These are phyloP conservation scores for Collariella sp. DNA, from an alignment of 495 filamentous ascomycete genomes.

Conservation along the genomic window DNA sequence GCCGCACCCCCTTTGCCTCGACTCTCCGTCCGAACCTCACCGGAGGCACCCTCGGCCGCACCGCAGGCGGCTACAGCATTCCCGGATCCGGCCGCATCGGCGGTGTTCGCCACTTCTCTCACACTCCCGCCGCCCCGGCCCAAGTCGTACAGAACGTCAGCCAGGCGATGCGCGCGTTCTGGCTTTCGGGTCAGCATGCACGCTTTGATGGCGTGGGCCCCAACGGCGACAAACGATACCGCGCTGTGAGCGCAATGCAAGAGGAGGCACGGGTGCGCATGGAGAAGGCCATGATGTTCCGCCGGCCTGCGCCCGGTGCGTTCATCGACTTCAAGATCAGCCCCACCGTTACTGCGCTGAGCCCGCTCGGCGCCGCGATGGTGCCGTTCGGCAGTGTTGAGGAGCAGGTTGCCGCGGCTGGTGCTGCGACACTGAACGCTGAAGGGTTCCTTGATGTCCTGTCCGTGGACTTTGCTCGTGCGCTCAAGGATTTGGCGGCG, in stretches of 20 bases:
- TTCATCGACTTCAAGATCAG: slow-evolving; percentile 77
- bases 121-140: slow-evolving; percentile 71
- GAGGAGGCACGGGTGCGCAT: slow-evolving; percentile 59
- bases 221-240: slow-evolving; percentile 68
- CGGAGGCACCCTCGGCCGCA: slow-evolving; percentile 74
- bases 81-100: slow-evolving; percentile 60
- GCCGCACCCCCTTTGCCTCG: slow-evolving; percentile 78
- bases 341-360: slow-evolving; percentile 79
- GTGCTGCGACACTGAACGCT: slow-evolving; percentile 54
- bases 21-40: slow-evolving; percentile 88
- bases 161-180: slow-evolving; percentile 79
- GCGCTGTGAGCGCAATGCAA: slow-evolving; percentile 58
- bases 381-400: background rate
- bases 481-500: slow-evolving; percentile 71
- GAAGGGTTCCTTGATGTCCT: slow-evolving; percentile 75
- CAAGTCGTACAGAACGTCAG: slow-evolving; percentile 95
- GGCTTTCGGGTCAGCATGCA: slow-evolving; percentile 75
- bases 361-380: slow-evolving; percentile 45
- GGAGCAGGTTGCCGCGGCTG: slow-evolving; percentile 20
- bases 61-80: slow-evolving; percentile 76
- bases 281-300: slow-evolving; percentile 30
- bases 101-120: slow-evolving; percentile 80
- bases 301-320: slow-evolving; percentile 57
- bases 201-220: slow-evolving; percentile 68
- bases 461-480: slow-evolving; percentile 79